phyloP scores from a whole-genome alignment of 2,329 filamentous ascomycete genomes.

The Rachicladosporium sp. region DNA sequence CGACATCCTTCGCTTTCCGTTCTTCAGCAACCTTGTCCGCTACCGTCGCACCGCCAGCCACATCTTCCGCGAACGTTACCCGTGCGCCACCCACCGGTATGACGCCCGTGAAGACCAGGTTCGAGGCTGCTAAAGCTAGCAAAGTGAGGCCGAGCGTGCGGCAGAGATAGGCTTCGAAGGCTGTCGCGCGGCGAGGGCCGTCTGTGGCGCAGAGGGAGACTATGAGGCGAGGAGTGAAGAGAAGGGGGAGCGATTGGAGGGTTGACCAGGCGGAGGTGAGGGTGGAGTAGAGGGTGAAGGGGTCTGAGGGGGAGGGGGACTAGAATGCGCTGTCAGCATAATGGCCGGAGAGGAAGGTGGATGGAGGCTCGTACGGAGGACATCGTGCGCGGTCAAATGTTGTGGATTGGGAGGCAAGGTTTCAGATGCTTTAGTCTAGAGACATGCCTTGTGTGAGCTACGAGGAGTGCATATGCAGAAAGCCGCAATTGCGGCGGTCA shows the following conservation, averaged over 20 bases:
- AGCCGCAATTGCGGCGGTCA: too few species aligned
- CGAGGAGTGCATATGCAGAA: too few species aligned
- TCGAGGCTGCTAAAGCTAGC: constrained; percentile 49
- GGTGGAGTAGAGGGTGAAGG: constrained; percentile 32
- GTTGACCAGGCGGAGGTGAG: constrained; percentile 32
- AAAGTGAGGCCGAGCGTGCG: constrained; percentile 58
- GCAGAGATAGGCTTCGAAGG: constrained; percentile 60
- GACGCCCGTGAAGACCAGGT: constrained; percentile 57
- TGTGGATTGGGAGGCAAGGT: too few species aligned
- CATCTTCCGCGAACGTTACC: background rate
- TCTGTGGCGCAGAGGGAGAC: constrained; percentile 45
- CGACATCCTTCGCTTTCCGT: constrained; percentile 3
- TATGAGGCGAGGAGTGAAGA: constrained; percentile 49
- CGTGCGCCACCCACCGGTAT: constrained; percentile 44
- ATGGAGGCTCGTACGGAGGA: too few species aligned
- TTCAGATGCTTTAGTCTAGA: too few species aligned
- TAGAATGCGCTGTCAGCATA: too few species aligned
- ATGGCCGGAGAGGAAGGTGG: too few species aligned
- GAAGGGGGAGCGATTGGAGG: constrained; percentile 39
- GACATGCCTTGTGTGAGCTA: too few species aligned
- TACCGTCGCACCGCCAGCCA: background rate
- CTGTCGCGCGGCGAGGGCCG: constrained; percentile 44
- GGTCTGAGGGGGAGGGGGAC: constrained; percentile 15
- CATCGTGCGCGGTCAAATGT: too few species aligned
- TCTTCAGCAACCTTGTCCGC: too few species aligned